Conservation (phyloP, 108 stramenopile genomes). For the Cylindrotheca fusiformis region DNA sequence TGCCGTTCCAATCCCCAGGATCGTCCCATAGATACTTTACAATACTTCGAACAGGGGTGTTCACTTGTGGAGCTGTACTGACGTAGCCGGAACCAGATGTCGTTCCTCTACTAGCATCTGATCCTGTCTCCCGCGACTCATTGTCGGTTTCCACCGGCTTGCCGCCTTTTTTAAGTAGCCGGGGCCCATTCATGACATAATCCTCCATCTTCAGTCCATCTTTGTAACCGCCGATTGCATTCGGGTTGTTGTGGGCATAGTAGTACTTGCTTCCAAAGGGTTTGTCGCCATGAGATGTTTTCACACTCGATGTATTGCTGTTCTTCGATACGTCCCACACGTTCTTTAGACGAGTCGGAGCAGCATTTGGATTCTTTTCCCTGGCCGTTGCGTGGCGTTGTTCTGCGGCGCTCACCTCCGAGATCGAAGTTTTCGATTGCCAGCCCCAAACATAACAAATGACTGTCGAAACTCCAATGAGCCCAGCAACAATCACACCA, state of each 20-base stretch:
- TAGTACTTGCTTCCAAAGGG: slow-evolving; percentile 80
- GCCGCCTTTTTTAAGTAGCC: slow-evolving; percentile 59
- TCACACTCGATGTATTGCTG: not conserved
- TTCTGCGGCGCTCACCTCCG: not conserved
- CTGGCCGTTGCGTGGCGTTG: not conserved
- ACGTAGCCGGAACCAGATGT: no score
- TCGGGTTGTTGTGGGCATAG: slow-evolving; percentile 80
- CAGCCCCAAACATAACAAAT: not conserved
- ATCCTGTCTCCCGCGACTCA: not conserved
- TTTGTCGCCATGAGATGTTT: slow-evolving; percentile 29
- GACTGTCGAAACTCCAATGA: not conserved
- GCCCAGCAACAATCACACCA: not conserved
- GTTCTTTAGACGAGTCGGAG: slow-evolving; percentile 1
- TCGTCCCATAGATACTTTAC: slow-evolving; percentile 84
- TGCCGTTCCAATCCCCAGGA: slow-evolving; percentile 50
- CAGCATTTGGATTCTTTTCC: not conserved
- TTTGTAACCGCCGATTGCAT: slow-evolving; percentile 71
- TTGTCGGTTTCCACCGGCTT: slow-evolving; percentile 23
- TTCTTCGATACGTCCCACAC: slow-evolving; percentile 21
- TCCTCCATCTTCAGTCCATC: slow-evolving; percentile 82
- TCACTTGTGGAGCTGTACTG: not conserved
- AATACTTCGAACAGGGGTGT: slow-evolving; percentile 22
- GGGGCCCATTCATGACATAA: slow-evolving; percentile 80
- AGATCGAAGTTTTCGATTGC: not conserved
- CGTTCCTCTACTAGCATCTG: slow-evolving; percentile 5